These are phyloP conservation scores for Clonostachys sp. DNA, from an alignment of 2,329 filamentous ascomycete species.

Conservation along the genomic window DNA sequence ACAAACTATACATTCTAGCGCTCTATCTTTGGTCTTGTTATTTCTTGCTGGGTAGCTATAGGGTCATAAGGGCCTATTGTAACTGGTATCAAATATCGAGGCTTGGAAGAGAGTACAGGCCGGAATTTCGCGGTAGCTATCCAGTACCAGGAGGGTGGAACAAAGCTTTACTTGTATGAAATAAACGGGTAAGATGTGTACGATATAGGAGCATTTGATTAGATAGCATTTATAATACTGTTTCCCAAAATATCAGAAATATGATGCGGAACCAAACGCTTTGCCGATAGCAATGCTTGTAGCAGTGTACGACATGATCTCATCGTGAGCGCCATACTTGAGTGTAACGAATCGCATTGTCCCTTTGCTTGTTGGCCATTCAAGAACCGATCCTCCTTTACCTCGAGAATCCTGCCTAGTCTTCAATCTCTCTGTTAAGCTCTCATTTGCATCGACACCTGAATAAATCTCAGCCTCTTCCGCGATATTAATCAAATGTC, in stretches of 20 bases:
- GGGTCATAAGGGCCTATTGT: too few species aligned
- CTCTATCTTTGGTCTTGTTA: too few species aligned
- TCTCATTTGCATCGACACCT: constrained; percentile 21
- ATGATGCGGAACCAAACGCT: background rate
- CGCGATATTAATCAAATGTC: constrained; percentile 49
- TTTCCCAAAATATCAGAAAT: background rate
- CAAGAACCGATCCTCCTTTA: constrained; percentile 42
- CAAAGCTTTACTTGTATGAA: too few species aligned
- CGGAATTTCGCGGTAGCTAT: too few species aligned
- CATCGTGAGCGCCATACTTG: constrained; percentile 52
- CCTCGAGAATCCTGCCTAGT: constrained; percentile 15
- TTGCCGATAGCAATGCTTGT: constrained; percentile 39
- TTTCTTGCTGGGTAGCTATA: too few species aligned
- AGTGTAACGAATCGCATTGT: constrained; percentile 48
- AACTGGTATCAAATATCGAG: too few species aligned
- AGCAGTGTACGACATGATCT: constrained; percentile 52
- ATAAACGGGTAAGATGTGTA: too few species aligned
- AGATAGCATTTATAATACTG: background rate
- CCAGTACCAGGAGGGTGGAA: too few species aligned
- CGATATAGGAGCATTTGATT: too few species aligned
- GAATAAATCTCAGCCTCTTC: constrained; percentile 26
- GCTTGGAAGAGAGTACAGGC: too few species aligned
- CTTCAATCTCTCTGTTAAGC: constrained; percentile 15
- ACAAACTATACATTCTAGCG: too few species aligned
- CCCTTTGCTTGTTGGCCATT: constrained; percentile 39